phyloP scores from a whole-genome alignment of 2,329 filamentous ascomycete genomes.

The Aspergillus pseudonomiae region DNA sequence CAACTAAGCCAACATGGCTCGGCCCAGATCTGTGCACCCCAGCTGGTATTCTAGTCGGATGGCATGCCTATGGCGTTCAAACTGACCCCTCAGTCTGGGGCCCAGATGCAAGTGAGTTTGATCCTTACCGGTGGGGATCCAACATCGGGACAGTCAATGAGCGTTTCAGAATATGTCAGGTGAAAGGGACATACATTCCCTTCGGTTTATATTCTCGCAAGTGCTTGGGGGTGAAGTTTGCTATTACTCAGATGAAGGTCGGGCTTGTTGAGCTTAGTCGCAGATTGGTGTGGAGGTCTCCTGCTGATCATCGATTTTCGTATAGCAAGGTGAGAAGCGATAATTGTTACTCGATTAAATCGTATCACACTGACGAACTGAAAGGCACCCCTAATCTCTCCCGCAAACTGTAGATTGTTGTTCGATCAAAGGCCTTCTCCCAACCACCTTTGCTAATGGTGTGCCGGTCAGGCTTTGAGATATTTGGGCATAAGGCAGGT shows the following conservation, averaged over 20 bases:
- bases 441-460: too few relatives aligned
- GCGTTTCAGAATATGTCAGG: constrained; percentile 27
- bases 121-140: constrained; percentile 42
- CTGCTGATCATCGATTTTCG: too few relatives aligned
- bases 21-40: constrained; percentile 36
- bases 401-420: too few relatives aligned
- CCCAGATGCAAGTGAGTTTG: constrained; percentile 33
- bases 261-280: constrained; percentile 22
- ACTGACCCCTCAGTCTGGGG: constrained; percentile 40
- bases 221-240: constrained; percentile 35
- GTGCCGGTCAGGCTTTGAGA: too few relatives aligned
- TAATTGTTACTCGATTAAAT: too few relatives aligned
- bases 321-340: too few relatives aligned
- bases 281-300: background rate
- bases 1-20: constrained; percentile 29
- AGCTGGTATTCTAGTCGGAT: constrained; percentile 44
- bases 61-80: constrained; percentile 46
- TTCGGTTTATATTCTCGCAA: constrained; percentile 34
- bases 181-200: constrained; percentile 32
- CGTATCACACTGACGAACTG: too few relatives aligned
- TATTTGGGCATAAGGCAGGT: too few relatives aligned
- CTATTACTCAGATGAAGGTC: constrained; percentile 32
- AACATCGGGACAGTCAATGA: constrained; percentile 36
- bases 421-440: too few relatives aligned
- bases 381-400: too few relatives aligned